phyloP scores from a whole-genome alignment of 2,329 filamentous ascomycete genomes.

The Fusarium sp. region DNA sequence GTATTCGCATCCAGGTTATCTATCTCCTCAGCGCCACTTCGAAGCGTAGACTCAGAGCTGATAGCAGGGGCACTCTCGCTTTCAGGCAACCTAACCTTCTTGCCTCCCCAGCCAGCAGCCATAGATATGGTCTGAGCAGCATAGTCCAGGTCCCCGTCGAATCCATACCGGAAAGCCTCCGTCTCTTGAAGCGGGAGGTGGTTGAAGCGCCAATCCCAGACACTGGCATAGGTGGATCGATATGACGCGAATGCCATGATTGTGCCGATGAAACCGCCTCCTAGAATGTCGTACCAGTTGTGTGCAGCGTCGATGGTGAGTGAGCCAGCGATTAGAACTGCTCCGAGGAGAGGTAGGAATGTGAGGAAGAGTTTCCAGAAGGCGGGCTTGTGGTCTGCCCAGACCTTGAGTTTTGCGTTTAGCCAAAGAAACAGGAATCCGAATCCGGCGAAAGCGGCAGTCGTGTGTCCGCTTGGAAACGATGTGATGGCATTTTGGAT shows the following conservation, averaged over 20 bases:
- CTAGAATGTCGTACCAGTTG: constrained; percentile 75
- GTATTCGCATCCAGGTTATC: constrained; percentile 23
- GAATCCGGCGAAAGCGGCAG: constrained; percentile 70
- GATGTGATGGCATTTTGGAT: constrained; percentile 71
- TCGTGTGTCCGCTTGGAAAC: constrained; percentile 75
- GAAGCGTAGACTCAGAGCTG: constrained; percentile 13
- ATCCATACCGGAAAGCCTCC: constrained; percentile 45
- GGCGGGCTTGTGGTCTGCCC: constrained; percentile 70
- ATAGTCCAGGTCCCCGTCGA: constrained; percentile 26
- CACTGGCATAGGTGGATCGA: constrained; percentile 71
- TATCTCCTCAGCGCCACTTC: constrained; percentile 32
- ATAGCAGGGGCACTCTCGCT: constrained; percentile 8
- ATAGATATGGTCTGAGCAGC: constrained; percentile 37
- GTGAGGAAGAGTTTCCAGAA: constrained; percentile 72
- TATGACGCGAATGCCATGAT: constrained; percentile 70
- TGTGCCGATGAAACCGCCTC: constrained; percentile 70
- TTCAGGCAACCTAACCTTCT: constrained; percentile 27
- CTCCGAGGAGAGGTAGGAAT: constrained; percentile 68
- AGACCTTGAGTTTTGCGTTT: constrained; percentile 78
- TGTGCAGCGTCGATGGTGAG: constrained; percentile 73
- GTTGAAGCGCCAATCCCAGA: constrained; percentile 75
- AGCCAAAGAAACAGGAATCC: constrained; percentile 73
- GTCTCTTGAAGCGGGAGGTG: constrained; percentile 69
- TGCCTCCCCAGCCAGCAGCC: constrained; percentile 42
- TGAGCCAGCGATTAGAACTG: constrained; percentile 66